Evolutionary conservation across 805 yeast genomes (phyloP), one percentile per base, ranked within the genome.

Genomic region (Hanseniaspora valbyensis): DNA sequence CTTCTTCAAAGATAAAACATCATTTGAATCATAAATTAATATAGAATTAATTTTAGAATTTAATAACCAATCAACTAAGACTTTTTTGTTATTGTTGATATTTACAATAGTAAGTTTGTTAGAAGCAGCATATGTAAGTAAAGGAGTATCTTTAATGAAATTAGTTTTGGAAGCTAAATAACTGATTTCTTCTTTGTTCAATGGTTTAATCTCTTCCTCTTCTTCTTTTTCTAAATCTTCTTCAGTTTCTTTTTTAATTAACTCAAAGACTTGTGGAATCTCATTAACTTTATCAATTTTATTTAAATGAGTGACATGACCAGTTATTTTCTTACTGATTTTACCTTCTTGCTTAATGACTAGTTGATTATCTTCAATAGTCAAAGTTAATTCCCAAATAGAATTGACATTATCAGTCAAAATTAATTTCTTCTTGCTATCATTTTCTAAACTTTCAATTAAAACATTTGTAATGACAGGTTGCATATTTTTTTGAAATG

Each of bases 1-100:
- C 48, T 56, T 56, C 8, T 48, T 55, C 12, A 44, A 58, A 34
- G 54, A 62, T 8, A 58, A 21, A 33, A 50, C 50, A 34, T 50
- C 53, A 29, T 34, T 28, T 7, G 22, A 10, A 39, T 50, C 51
- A 18, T 48, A 48, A 2, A 48, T 13, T 29, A 48, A 26, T 18
- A 40, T 44, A 10, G 51, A 40, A 12, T 40, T 14, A 3, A 48
- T 40, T 44, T 67, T 71, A 42, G 69, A 73, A 54, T 77, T 78
- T 19, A 81, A 55, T 0, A 81, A 59, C 52, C 51, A 48, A 4
- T 48, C 44, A 48, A 30, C 26, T n/a, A 48, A 32, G 18, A 16
- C 18, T 24, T 48, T 48, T 13, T 48, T 40, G 3, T 19, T 21
- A 10, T 21, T 48, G 26, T 21, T 19, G 3, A 6, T 16, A 18